Conservation (phyloP, 2,329 filamentous ascomycete genomes). For the Arthrobotrys conoides region DNA sequence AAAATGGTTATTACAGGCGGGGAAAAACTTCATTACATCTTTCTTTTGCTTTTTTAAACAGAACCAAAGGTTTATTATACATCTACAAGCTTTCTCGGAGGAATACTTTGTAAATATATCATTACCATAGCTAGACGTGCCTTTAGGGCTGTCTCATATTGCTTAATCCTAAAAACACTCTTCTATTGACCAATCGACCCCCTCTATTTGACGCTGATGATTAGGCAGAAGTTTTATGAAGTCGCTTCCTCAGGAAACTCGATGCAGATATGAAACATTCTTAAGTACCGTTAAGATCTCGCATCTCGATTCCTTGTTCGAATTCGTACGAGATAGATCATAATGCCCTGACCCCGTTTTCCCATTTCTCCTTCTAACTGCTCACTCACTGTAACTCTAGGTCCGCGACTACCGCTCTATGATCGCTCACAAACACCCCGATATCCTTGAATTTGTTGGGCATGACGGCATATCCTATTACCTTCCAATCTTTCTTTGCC, state of each 20-base stretch:
- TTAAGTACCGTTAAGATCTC: background rate
- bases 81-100: background rate
- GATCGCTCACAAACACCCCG: constrained; percentile 57
- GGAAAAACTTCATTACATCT: constrained; percentile 19
- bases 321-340: background rate
- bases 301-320: constrained; percentile 7
- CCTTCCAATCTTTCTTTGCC: constrained; percentile 40
- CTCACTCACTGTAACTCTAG: constrained; percentile 31
- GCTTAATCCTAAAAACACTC: constrained; percentile 19
- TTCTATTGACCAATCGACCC: constrained; percentile 5
- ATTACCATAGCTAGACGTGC: constrained; percentile 7
- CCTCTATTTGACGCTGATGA: background rate
- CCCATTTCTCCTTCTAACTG: background rate
- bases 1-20: background rate
- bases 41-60: background rate
- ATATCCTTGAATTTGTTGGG: constrained; percentile 56
- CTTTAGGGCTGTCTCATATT: constrained; percentile 17
- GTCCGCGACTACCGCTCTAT: constrained; percentile 54
- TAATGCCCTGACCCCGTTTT: background rate
- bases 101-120: constrained; percentile 18
- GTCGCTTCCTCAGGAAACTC: constrained; percentile 4
- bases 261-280: constrained; percentile 14
- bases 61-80: constrained; percentile 1
- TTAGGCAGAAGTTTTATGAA: background rate
- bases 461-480: constrained; percentile 56